phyloP scores from a whole-genome alignment of 352 stramenopile species.

The Pythium periplocum region DNA sequence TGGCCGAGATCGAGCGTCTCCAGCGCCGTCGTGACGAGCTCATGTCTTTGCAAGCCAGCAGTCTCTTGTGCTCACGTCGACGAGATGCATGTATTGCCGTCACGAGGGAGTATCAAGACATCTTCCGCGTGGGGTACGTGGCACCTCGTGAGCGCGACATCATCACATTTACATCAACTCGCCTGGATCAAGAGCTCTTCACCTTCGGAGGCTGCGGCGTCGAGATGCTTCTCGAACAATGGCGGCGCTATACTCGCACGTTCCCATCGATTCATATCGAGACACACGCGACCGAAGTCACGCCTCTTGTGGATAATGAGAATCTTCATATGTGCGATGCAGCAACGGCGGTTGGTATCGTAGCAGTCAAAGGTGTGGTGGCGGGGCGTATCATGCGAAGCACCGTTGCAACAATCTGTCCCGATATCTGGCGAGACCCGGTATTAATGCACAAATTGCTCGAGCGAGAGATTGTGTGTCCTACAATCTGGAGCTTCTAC shows the following conservation, averaged over 20 bases:
- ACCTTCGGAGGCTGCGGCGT: slow-evolving; percentile 3
- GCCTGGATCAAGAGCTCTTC: slow-evolving; percentile 7
- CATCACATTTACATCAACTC: slow-evolving; percentile 5
- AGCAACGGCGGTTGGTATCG: not conserved
- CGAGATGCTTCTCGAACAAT: slow-evolving; percentile 8
- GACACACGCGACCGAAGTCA: slow-evolving; percentile 1
- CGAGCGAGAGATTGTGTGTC: slow-evolving; percentile 2
- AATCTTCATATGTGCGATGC: not conserved
- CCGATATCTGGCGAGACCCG: slow-evolving; percentile 4
- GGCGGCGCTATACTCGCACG: slow-evolving; percentile 12
- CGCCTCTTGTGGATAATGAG: slow-evolving; percentile 3
- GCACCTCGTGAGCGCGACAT: not conserved
- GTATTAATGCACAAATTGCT: slow-evolving; percentile 6
- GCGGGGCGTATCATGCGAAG: slow-evolving; percentile 5
- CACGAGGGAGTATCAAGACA: slow-evolving; percentile 10
- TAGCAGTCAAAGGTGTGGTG: slow-evolving; percentile 5
- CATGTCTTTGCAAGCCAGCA: not conserved
- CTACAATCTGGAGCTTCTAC: slow-evolving; percentile 8
- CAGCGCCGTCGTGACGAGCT: slow-evolving; percentile 10
- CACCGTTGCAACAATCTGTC: slow-evolving; percentile 3
- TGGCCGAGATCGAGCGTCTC: slow-evolving; percentile 7
- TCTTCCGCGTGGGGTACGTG: slow-evolving; percentile 6
- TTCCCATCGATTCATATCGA: slow-evolving; percentile 8
- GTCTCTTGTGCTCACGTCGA: slow-evolving; percentile 2
- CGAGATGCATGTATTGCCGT: not conserved